phyloP scores from a whole-genome alignment of 352 stramenopile genomes.

The Saprolegnia diclina region DNA sequence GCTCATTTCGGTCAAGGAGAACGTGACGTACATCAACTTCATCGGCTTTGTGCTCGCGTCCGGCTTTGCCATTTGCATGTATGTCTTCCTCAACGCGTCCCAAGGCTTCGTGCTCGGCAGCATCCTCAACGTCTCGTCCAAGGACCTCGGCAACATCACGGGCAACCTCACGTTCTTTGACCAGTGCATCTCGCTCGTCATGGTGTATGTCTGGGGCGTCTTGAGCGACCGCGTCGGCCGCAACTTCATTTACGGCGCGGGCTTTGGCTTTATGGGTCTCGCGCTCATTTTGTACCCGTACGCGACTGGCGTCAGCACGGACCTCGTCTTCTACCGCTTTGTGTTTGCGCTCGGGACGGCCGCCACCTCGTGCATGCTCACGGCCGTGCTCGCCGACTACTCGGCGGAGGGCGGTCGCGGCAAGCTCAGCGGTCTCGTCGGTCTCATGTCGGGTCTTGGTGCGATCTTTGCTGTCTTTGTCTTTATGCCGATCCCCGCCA shows the following conservation, averaged over 20 bases:
- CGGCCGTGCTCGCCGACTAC: slow-evolving; percentile 21
- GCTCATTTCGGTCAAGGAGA: slow-evolving; percentile 12
- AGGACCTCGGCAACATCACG: slow-evolving; percentile 15
- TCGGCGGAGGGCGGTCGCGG: slow-evolving; percentile 7
- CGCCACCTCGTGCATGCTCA: slow-evolving; percentile 20
- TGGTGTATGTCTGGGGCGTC: slow-evolving; percentile 18
- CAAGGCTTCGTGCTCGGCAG: slow-evolving; percentile 18
- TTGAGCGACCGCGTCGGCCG: slow-evolving; percentile 9
- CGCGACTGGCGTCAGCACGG: not conserved
- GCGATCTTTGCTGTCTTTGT: slow-evolving; percentile 21
- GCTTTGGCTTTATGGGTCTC: slow-evolving; percentile 12
- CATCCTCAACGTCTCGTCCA: slow-evolving; percentile 4
- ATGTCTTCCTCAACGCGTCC: slow-evolving; percentile 21
- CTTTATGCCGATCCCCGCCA: slow-evolving; percentile 17
- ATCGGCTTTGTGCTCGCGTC: slow-evolving; percentile 14
- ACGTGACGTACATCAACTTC: slow-evolving; percentile 24
- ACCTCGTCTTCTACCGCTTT: slow-evolving; percentile 15
- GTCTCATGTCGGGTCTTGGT: slow-evolving; percentile 18
- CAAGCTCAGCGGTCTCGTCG: slow-evolving; percentile 20
- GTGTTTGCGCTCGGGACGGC: not conserved
- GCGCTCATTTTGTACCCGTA: slow-evolving; percentile 12
- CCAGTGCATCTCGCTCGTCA: slow-evolving; percentile 19
- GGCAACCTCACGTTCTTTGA: slow-evolving; percentile 25
- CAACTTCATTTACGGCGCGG: slow-evolving; percentile 6
- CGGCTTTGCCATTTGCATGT: slow-evolving; percentile 22